Evolutionary conservation across 164 flowering plant species (phyloP).

Genomic region (Aristolochia contorta): DNA sequence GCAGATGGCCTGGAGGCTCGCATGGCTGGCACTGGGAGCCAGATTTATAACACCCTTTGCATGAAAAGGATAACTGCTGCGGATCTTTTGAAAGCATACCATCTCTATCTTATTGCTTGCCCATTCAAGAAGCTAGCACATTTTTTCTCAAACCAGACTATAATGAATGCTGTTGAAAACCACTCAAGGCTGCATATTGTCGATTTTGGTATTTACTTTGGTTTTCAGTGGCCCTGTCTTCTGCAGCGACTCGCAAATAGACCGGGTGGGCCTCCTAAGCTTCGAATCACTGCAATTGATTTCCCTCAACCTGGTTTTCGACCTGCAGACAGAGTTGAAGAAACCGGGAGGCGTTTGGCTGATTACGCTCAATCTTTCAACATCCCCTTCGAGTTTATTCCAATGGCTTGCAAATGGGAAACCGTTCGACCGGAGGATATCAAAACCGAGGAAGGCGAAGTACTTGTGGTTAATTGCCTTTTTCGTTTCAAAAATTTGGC

Average conservation of each 20-base stretch:
- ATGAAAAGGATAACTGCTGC: constrained; percentile 50
- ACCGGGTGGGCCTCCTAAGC: constrained; percentile 65
- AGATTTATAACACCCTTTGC: constrained; percentile 44
- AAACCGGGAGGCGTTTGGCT: constrained; percentile 64
- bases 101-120: constrained; percentile 50
- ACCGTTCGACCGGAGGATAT: constrained; percentile 56
- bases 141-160: constrained; percentile 48
- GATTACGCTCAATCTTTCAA: constrained; percentile 56
- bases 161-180: constrained; percentile 20
- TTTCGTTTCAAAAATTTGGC: constrained; percentile 44
- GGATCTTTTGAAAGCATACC: constrained; percentile 65
- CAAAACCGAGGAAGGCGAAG: constrained; percentile 51
- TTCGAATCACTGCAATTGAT: constrained; percentile 79
- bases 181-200: constrained; percentile 55
- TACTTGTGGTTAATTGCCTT: constrained; percentile 54
- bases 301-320: constrained; percentile 84
- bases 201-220: constrained; percentile 81
- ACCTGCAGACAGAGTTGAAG: constrained; percentile 70
- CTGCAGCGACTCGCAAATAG: constrained; percentile 50
- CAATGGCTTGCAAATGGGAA: constrained; percentile 84
- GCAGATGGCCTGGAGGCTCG: constrained; percentile 89
- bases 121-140: constrained; percentile 71
- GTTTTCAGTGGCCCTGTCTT: constrained; percentile 88
- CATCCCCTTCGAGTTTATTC: constrained; percentile 65
- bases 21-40: constrained; percentile 80